These are phyloP conservation scores for Colletotrichum melonis DNA, from an alignment of 2,329 filamentous ascomycete species.

Conservation along the genomic window DNA sequence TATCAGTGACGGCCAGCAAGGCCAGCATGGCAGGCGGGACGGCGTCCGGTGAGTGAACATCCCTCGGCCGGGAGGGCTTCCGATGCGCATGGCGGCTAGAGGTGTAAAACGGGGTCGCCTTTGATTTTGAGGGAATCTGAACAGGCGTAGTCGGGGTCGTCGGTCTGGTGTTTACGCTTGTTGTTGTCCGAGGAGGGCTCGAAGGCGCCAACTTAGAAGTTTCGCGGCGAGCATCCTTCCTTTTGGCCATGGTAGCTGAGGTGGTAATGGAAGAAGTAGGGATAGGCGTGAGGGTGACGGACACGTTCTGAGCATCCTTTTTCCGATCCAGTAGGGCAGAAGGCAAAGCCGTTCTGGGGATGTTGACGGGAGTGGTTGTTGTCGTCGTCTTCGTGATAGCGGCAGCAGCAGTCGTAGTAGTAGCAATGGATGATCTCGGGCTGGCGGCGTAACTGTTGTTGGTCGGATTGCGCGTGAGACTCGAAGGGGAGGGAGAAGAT, in stretches of 20 bases:
- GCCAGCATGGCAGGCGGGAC: conserved; percentile 71
- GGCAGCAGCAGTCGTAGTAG: background rate
- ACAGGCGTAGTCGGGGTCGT: conserved; percentile 60
- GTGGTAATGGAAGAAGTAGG: conserved; percentile 29
- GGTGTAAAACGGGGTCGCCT: conserved; percentile 50
- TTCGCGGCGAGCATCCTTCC: conserved; percentile 37
- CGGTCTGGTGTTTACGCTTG: conserved; percentile 36
- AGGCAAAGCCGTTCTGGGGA: conserved; percentile 32
- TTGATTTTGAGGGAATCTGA: conserved; percentile 62
- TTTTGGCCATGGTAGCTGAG: conserved; percentile 37
- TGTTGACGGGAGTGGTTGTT: conserved; percentile 3
- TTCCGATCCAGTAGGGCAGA: conserved; percentile 34
- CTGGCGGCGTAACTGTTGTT: conserved; percentile 13
- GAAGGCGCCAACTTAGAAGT: conserved; percentile 36
- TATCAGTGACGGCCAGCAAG: conserved; percentile 70
- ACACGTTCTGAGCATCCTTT: conserved; percentile 38
- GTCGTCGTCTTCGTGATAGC: background rate
- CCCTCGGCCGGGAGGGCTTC: conserved; percentile 48
- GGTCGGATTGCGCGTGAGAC: conserved; percentile 21
- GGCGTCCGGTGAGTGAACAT: conserved; percentile 62
- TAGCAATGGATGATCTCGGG: background rate
- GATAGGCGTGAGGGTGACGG: conserved; percentile 36
- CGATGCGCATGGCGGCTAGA: conserved; percentile 52
- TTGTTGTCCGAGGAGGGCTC: conserved; percentile 36
- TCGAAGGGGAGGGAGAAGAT: conserved; percentile 8